A percentile compares a stretch with the other conserved stretches of the same genome.
phyloP scores from a whole-genome alignment of 2,329 filamentous ascomycete species.

The Pyrenophora tritici-repentis region DNA sequence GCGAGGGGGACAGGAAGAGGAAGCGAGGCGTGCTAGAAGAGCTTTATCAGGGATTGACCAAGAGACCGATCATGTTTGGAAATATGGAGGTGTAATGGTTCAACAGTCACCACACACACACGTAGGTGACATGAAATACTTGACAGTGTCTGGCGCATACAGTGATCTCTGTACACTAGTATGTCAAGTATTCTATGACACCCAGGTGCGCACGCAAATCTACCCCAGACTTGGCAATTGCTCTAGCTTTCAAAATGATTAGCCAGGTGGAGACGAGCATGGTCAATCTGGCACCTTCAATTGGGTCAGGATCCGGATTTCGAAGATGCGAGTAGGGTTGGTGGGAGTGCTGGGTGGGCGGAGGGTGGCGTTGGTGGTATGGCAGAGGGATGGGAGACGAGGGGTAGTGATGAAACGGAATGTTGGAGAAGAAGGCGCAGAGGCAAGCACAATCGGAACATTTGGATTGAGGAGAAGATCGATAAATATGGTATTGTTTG shows the following conservation, averaged over 20 bases:
- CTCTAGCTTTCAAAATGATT: too few species aligned
- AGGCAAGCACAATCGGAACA: conserved; percentile 12
- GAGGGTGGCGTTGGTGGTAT: neutral
- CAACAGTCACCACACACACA: too few species aligned
- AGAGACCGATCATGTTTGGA: conserved; percentile 67
- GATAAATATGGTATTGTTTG: conserved; percentile 41
- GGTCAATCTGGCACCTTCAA: too few species aligned
- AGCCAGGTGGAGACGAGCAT: too few species aligned
- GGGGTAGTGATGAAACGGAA: conserved; percentile 17
- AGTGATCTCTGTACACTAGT: too few species aligned
- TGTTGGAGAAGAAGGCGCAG: conserved; percentile 27
- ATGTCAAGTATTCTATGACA: too few species aligned
- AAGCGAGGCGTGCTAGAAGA: conserved; percentile 82
- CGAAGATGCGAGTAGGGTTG: too few species aligned
- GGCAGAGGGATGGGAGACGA: conserved; percentile 20
- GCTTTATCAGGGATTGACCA: conserved; percentile 77
- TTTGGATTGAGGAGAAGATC: conserved; percentile 46
- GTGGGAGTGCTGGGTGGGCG: neutral
- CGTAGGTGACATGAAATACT: too few species aligned
- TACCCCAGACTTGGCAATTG: too few species aligned
- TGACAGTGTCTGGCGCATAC: too few species aligned
- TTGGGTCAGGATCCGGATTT: too few species aligned
- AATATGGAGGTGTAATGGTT: conserved; percentile 21
- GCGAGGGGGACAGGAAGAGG: conserved; percentile 54
- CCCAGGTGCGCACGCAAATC: too few species aligned